phyloP scores from a whole-genome alignment of 2,329 filamentous ascomycete genomes.

The Ramularia endophylla region DNA sequence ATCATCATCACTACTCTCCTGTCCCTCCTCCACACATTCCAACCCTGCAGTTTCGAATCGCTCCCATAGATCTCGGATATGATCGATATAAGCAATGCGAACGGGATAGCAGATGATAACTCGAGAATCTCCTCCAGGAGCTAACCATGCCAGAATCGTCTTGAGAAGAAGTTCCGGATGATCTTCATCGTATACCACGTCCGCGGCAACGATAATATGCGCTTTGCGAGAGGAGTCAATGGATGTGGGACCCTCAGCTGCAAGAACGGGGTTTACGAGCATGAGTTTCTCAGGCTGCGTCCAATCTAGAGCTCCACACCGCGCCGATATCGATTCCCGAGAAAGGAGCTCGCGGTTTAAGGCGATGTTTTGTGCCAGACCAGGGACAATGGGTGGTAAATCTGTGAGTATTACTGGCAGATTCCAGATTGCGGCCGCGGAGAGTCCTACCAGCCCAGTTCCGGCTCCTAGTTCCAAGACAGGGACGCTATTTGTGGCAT shows the following conservation, averaged over 20 bases:
- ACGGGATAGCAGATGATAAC: slow-evolving; percentile 37
- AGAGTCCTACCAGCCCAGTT: slow-evolving; percentile 34
- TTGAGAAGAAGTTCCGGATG: slow-evolving; percentile 35
- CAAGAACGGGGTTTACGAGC: slow-evolving; percentile 1
- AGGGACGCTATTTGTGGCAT: slow-evolving; percentile 9
- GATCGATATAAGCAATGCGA: slow-evolving; percentile 38
- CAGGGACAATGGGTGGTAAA: slow-evolving; percentile 29
- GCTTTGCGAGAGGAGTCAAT: slow-evolving; percentile 20
- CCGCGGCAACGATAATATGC: slow-evolving; percentile 37
- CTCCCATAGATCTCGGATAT: slow-evolving; percentile 38
- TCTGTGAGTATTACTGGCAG: slow-evolving; percentile 31
- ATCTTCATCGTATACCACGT: slow-evolving; percentile 38
- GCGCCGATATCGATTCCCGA: slow-evolving; percentile 8
- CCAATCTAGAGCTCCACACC: slow-evolving; percentile 36
- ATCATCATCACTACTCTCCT: slow-evolving; percentile 23
- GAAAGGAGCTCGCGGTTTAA: slow-evolving; percentile 24
- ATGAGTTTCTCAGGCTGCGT: slow-evolving; percentile 24
- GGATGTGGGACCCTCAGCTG: background rate
- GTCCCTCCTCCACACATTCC: slow-evolving; percentile 31
- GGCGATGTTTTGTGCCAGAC: slow-evolving; percentile 29
- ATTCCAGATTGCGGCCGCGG: slow-evolving; percentile 30
- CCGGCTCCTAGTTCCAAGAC: slow-evolving; percentile 36
- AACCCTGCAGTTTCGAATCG: slow-evolving; percentile 34
- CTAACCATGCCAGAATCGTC: slow-evolving; percentile 34
- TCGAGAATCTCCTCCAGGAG: slow-evolving; percentile 24